Evolutionary conservation across 192 early-diverging fungal genomes (phyloP).

Genomic region (Helicostylum pulchrum): DNA sequence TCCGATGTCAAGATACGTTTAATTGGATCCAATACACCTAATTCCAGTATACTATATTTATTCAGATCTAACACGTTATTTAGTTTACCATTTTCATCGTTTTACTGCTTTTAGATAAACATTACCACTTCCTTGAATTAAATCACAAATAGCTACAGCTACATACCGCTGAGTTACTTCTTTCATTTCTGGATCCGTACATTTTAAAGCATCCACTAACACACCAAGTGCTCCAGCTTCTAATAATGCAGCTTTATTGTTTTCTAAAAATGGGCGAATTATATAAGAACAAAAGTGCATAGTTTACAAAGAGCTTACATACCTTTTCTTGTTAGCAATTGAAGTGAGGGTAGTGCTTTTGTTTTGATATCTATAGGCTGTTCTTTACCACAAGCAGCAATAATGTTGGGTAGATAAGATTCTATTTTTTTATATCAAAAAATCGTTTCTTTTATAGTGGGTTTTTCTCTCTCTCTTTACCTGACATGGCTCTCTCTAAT

Average conservation of each 20-base stretch:
- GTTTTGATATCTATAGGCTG: constrained; percentile 44
- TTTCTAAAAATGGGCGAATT: constrained; percentile 40
- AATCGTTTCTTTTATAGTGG: neutral
- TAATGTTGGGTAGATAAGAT: constrained; percentile 51
- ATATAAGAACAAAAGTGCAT: neutral
- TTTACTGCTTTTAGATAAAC: neutral
- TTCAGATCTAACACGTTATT: constrained; percentile 44
- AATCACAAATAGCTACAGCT: constrained; percentile 66
- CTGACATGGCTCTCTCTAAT: constrained; percentile 68
- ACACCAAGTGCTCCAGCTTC: constrained; percentile 59
- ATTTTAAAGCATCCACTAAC: constrained; percentile 50
- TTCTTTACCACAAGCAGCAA: constrained; percentile 48
- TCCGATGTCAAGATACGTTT: constrained; percentile 50
- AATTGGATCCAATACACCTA: constrained; percentile 61
- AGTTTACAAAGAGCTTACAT: neutral
- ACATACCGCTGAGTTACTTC: constrained; percentile 61
- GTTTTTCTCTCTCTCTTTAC: constrained; percentile 26
- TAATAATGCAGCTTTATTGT: constrained; percentile 53
- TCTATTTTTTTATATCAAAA: constrained; percentile 32
- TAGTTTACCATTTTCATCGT: neutral
- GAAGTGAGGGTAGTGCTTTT: constrained; percentile 62
- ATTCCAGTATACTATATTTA: constrained; percentile 54
- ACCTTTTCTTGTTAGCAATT: constrained; percentile 66
- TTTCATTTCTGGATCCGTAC: constrained; percentile 40
- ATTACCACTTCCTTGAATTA: constrained; percentile 59